These are phyloP conservation scores for Monosporozyma siamensis DNA, from an alignment of 805 yeast genomes.

Conservation along the genomic window DNA sequence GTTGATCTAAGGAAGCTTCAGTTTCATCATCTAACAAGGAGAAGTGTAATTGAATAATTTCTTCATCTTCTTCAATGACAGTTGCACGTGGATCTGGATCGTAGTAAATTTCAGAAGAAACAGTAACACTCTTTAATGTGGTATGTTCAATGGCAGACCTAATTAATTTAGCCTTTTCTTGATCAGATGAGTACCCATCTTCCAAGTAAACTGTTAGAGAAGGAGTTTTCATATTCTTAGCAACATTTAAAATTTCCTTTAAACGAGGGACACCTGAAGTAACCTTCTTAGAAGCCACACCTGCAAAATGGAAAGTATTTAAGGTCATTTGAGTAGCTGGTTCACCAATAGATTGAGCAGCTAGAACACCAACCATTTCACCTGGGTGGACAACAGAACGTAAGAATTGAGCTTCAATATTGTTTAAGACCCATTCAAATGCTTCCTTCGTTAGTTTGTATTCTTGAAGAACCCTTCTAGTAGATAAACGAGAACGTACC, in stretches of 20 bases:
- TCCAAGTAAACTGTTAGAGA: conserved; percentile 89
- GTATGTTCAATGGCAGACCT: conserved; percentile 98
- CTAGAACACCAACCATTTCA: conserved; percentile 97
- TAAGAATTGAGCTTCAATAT: conserved; percentile 87
- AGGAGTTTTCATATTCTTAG: conserved; percentile 99
- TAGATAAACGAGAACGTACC: conserved; percentile 83
- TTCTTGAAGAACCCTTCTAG: conserved; percentile 87
- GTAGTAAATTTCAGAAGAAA: conserved; percentile 94
- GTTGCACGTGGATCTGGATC: conserved; percentile 98
- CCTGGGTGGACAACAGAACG: conserved; percentile 91
- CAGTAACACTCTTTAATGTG: conserved; percentile 84
- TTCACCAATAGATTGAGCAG: conserved; percentile 97
- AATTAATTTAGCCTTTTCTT: conserved; percentile 87
- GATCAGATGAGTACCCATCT: conserved; percentile 72
- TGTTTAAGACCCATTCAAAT: conserved; percentile 93
- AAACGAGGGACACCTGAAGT: conserved; percentile 96
- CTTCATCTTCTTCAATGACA: conserved; percentile 93
- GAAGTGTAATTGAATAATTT: conserved; percentile 93
- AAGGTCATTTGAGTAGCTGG: conserved; percentile 98
- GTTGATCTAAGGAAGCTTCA: conserved; percentile 86
- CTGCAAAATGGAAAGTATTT: conserved; percentile 96
- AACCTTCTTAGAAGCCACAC: conserved; percentile 93
- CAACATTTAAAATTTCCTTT: conserved; percentile 96
- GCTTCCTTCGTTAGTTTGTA: conserved; percentile 75
- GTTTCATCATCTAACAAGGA: conserved; percentile 97